Percentiles rank a stretch among this genome's conserved stretches.
Evolutionary conservation across 2,329 filamentous ascomycete species (phyloP).

Genomic region (Colletotrichum viniferum): DNA sequence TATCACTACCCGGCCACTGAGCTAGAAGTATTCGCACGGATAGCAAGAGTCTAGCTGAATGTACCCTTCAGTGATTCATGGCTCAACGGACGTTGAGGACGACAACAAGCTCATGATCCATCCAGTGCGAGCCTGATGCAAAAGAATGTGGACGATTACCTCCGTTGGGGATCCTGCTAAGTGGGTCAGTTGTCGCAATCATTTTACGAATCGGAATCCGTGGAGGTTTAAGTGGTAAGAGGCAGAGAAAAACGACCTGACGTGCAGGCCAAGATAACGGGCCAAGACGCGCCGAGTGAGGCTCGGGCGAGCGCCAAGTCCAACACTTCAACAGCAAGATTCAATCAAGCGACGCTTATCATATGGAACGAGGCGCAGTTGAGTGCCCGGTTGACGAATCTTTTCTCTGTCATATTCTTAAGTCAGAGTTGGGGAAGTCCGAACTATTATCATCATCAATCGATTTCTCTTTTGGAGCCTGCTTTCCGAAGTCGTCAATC

Average conservation of each 20-base stretch:
- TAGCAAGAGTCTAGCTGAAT: not conserved
- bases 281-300: not conserved
- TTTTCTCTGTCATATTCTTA: not conserved
- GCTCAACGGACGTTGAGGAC: not conserved
- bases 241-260: not conserved
- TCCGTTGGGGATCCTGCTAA: not conserved
- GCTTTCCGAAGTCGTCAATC: not conserved
- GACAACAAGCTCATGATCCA: not conserved
- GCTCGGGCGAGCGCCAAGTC: not conserved
- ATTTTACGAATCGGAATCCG: not conserved
- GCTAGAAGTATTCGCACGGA: not conserved
- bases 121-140: not conserved
- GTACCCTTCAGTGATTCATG: fast-evolving
- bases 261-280: not conserved
- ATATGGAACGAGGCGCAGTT: not conserved
- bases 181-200: not conserved
- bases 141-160: not conserved
- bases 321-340: not conserved
- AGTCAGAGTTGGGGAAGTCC: not conserved
- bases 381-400: not conserved
- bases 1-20: no score
- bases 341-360: not conserved
- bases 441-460: not conserved
- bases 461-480: not conserved
- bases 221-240: not conserved